Base-by-base conservation (phyloP, 495 filamentous ascomycete genomes). In the Penicillium samsonianum region DNA sequence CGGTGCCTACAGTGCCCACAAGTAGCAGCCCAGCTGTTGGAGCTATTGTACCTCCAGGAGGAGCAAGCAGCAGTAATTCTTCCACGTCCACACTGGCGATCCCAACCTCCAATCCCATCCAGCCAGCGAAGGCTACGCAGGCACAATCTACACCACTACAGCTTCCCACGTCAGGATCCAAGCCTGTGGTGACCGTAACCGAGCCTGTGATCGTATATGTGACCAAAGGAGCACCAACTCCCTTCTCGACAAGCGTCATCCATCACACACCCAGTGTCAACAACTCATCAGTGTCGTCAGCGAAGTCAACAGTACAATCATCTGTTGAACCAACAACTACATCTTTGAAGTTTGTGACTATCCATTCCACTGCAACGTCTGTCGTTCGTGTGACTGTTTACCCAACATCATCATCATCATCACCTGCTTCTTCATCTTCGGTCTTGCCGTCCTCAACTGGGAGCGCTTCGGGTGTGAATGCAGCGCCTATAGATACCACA, bases 191-290 rank as follows among this genome's bases (percentile, higher is more conserved):
- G 43, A 55, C 50, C 8, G 48, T 60, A 48, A 54, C 61, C 31
- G 33, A 57, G 38, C 57, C 31, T 33, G 52, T 57, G 10, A 45
- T 57, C 53, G 58, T 60, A 9, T 60, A 60, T 38, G 45, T 60
- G 20, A 58, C 61, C 6, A 50, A 54, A 19, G 58, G 43, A 47
- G 42, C 58, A 6, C 53, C 44, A 40, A 19, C 22, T 12, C 49
- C 64, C 33, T 41, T 55, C 37, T 50, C 63, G 23, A 61, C 50
- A 42, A 52, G 51, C 16, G 60, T 35, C 9, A 31, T 53, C 14
- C 49, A 58, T 0, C 37, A 57, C 1, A 17, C 25, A 26, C 19
- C 37, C 38, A 30, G 10, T 53, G 8, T 22, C 8, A 42, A 16
- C 6, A 19, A 4, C 6, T 25, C 35, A n/a, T 17, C 38, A 17